A percentile compares a stretch with the other conserved stretches of the same genome.
These are phyloP conservation scores for Candida montana DNA, from an alignment of 805 yeast genomes.

Conservation along the genomic window DNA sequence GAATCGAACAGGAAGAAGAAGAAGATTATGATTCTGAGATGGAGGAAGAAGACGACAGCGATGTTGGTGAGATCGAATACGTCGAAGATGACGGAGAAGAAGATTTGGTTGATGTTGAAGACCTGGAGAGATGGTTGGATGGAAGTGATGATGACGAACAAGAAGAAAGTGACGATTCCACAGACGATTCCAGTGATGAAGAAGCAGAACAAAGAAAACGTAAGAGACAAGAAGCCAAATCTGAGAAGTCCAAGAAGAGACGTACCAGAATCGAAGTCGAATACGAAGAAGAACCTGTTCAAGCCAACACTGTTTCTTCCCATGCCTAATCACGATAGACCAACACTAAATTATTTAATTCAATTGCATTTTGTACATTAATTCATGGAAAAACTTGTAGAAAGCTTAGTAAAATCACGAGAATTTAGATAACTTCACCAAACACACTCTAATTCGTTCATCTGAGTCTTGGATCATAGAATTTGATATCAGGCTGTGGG, in stretches of 20 bases:
- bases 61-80: conserved; percentile 77
- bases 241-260: conserved; percentile 40
- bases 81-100: conserved; percentile 89
- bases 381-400: not conserved
- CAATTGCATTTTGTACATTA: not conserved
- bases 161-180: conserved; percentile 30
- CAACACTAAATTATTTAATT: too few species aligned
- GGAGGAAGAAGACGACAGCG: conserved; percentile 47
- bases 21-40: conserved; percentile 45
- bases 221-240: conserved; percentile 32
- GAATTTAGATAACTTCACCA: too few species aligned
- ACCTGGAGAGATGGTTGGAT: conserved; percentile 81
- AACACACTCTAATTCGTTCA: too few species aligned
- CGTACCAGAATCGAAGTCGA: conserved; percentile 78
- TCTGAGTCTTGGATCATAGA: too few species aligned
- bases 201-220: conserved; percentile 31
- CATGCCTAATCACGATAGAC: conserved; percentile 2
- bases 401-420: too few species aligned
- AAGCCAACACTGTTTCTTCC: conserved; percentile 16
- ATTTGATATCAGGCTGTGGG: too few species aligned
- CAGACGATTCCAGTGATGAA: conserved; percentile 34
- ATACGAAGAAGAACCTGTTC: conserved; percentile 65
- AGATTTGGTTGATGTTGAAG: conserved; percentile 91
- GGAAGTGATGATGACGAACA: conserved; percentile 40
- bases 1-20: conserved; percentile 41